Base-by-base conservation (phyloP, 768 basidiomycete species). In the Boletus fagicola region DNA sequence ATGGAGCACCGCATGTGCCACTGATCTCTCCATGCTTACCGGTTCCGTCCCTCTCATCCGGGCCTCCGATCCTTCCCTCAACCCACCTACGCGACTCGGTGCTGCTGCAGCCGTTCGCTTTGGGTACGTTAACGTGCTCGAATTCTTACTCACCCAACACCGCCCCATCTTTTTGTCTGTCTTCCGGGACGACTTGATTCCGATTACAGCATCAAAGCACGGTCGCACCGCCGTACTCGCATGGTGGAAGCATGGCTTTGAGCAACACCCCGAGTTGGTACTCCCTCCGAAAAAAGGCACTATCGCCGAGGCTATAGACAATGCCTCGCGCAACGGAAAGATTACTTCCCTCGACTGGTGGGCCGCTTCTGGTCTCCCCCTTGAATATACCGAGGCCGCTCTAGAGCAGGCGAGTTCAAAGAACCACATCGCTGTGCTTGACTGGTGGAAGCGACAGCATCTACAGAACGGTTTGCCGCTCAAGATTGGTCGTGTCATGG, bases 401-500 rank as follows among this genome's bases (percentile, higher is more conserved):
- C 83, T 94, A 36, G 88, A 91, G 64, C 80, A 84, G 59, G 92
- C 92, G 6, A 90, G 87, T 56, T 79, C 88, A 18, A 90, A 86
- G 66, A 88, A 88, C 58, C 86, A 85, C 63, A 76, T 92, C n/a
- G 75, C 79, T 5, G 85, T 91, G 6, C 80, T 94, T 43, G 85
- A 88, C 36, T 94, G 92, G 92, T 94, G 91, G 92, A 84, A 85
- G 61, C 74, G 76, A 46, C 84, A 86, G 57, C 74, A 83, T 62
- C 69, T 70, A 33, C 71, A 70, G 45, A 70, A 70, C 3, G 75
- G 77, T 4, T 74, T 92, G 33, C 80, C 83, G 12, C 82, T 94
- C 62, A 91, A 91, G 70, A 83, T 92, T 22, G 92, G 92, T 3
- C 85, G 89, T 39, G 88, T 86, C 22, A 88, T 94, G 83, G 92